Evolutionary conservation across 2,329 filamentous ascomycete genomes (phyloP), one percentile per base, ranked within the genome.

Genomic region (Colletotrichum sp.): DNA sequence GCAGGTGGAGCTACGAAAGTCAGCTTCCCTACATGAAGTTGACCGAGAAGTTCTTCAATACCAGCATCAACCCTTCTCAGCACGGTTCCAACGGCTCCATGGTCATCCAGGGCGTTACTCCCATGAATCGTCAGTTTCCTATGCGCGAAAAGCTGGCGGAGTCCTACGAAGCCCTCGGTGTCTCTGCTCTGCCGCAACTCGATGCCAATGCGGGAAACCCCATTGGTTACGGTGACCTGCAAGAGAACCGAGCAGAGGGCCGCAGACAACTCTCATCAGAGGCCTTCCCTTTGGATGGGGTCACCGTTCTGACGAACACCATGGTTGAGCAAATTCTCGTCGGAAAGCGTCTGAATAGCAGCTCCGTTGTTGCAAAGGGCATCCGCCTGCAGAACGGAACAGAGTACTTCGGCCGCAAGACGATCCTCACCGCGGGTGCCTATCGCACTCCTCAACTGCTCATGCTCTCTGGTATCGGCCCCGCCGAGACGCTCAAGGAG

Each of bases 401-500:
- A 6, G 71, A 80, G 15, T 63, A 69, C 57, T 39, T 79, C 75
- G 78, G 81, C 67, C 78, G 80, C 21, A 79, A 85, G 71, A 78
- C 88, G 78, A 83, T 89, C 5, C 80, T 89, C 15, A 85, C 84
- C 8, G 86, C 84, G 4, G 89, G 89, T 3, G 83, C 88, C 16
- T 90, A 89, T 79, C 88, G 87, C 79, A 89, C 87, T 49, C 89
- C 89, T 2, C 86, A 86, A 16, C 86, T 91, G 36, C 83, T 91
- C 5, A 86, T 89, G 78, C 87, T 88, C 16, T 90, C 89, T 5
- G 89, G 89, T 0, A 87, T 91, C 28, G 89, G 89, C 1, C 85
- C 87, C 8, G 84, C 82, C 55, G 80, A 83, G 0, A 87, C 89
- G 52, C 79, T 77, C 4, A 81, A 85, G 18, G 81, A 86, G 70